Percentiles rank a stretch among this genome's conserved stretches.
These are phyloP conservation scores for Boletus fagicola DNA, from an alignment of 768 basidiomycete species.

Conservation along the genomic window DNA sequence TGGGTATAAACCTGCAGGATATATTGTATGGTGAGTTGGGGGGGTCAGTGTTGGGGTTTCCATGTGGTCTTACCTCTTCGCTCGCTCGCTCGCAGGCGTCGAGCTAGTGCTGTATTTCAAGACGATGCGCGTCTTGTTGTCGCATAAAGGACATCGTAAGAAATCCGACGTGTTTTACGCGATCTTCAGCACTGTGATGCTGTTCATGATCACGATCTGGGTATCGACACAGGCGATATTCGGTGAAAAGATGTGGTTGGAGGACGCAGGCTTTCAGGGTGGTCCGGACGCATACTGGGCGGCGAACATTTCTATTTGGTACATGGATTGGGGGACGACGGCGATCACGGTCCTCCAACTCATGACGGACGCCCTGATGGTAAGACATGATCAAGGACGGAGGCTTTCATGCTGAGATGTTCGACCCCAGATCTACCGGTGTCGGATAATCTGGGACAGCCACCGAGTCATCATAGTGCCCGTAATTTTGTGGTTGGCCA, in stretches of 20 bases:
- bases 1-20: conserved; percentile 26
- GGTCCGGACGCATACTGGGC: conserved; percentile 36
- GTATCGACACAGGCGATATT: conserved; percentile 30
- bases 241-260: conserved; percentile 39
- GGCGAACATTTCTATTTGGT: conserved; percentile 27
- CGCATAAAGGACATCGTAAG: neutral
- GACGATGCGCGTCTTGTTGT: conserved; percentile 23
- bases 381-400: conserved; percentile 16
- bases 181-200: conserved; percentile 26
- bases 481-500: conserved; percentile 20
- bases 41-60: too few species aligned
- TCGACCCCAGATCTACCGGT: conserved; percentile 38
- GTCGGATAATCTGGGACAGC: conserved; percentile 33
- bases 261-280: conserved; percentile 30
- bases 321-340: conserved; percentile 31
- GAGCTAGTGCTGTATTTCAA: conserved; percentile 27
- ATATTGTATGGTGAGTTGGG: conserved; percentile 24
- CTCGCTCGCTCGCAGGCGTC: conserved; percentile 12
- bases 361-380: conserved; percentile 39
- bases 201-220: conserved; percentile 35
- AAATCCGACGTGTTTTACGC: conserved; percentile 22
- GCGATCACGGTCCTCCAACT: conserved; percentile 34
- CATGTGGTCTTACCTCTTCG: neutral
- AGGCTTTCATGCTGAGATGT: neutral
- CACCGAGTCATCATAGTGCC: conserved; percentile 20